Base-by-base conservation (phyloP, 23 red algal species). In the Pyropia yezoensis region DNA sequence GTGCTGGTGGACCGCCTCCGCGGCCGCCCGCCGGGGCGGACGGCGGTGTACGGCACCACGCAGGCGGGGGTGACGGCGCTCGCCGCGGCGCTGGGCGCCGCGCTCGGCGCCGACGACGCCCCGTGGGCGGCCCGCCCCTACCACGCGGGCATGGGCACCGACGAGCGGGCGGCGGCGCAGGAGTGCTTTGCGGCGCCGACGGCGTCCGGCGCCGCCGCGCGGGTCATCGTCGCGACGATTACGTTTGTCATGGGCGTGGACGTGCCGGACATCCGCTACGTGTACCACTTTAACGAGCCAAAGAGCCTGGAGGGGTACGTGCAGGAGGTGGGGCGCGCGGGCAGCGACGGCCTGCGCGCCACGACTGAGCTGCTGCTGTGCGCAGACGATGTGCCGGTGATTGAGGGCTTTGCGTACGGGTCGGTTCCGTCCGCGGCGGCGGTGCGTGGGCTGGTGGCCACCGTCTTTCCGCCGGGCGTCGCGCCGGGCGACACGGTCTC, bases 231-330 rank as follows among this genome's bases (percentile, higher is more conserved):
- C 19, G 94, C 94, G 26, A 97, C 94, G 11, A 91, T 97, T 23
- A 85, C 94, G n/a, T 97, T 97, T 61, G 94, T 85, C 27, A 97
- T 97, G 94, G 94, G 94, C 18, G 90, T 97, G 75, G 87, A 97
- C 74, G 83, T 91, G 72, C 52, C 80, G 15, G 75, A 84, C 69
- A 79, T 97, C 27, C 70, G 94, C 18, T 85, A 77, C 55, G 85
- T 90, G 6, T 84, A 89, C 64, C 94, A 97, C 63, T 78, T 73
- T 27, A 90, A 78, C 30, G 49, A 90, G 51, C 78, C 86, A 13
- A 90, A 80, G 54, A 72, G 75, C 39, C 54, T 97, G 8, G 94
- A 97, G 62, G 75, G 74, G 39, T 90, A 87, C 50, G 51, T 78
- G 32, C 94, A 97, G 65, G 84, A 97, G 66, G 77, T 86, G 52